These are phyloP conservation scores for Musa itinerans DNA, from an alignment of 176 grass and related monocot genomes.

Conservation along the genomic window DNA sequence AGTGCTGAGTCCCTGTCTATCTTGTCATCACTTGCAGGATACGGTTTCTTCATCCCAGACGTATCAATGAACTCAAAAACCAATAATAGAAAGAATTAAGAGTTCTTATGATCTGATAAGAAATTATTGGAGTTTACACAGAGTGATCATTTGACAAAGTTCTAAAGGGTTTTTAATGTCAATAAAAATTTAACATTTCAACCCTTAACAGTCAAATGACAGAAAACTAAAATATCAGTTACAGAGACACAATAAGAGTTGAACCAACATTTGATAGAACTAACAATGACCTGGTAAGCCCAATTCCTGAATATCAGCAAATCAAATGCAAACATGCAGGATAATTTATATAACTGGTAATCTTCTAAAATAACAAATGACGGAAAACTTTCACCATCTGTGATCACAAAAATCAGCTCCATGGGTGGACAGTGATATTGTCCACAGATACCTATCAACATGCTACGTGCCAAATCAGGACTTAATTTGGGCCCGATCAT, in stretches of 20 bases:
- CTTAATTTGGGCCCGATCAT: slow-evolving; percentile 49
- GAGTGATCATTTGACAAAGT: no score
- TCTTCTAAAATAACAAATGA: not conserved
- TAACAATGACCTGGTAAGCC: no score
- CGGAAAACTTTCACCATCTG: not conserved
- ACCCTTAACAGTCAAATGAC: no score
- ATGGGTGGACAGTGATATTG: slow-evolving; percentile 27
- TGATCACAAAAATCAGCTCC: slow-evolving; percentile 83
- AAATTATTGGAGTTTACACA: no score
- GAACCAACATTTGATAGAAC: no score
- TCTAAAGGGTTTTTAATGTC: no score
- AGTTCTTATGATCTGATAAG: not conserved
- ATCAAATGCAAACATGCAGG: no score
- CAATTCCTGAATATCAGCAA: no score
- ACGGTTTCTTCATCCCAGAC: not conserved
- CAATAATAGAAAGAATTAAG: not conserved
- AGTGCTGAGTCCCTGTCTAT: slow-evolving; percentile 4
- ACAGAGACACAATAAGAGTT: no score
- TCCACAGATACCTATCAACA: slow-evolving; percentile 78
- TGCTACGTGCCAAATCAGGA: slow-evolving; percentile 31
- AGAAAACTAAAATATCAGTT: no score
- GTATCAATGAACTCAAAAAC: not conserved
- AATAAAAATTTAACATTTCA: no score
- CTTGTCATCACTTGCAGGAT: not conserved
- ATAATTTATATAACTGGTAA: no score